phyloP scores from a whole-genome alignment of 129 eudicot genomes.

The Chrysanthemum lavandulifolium region DNA sequence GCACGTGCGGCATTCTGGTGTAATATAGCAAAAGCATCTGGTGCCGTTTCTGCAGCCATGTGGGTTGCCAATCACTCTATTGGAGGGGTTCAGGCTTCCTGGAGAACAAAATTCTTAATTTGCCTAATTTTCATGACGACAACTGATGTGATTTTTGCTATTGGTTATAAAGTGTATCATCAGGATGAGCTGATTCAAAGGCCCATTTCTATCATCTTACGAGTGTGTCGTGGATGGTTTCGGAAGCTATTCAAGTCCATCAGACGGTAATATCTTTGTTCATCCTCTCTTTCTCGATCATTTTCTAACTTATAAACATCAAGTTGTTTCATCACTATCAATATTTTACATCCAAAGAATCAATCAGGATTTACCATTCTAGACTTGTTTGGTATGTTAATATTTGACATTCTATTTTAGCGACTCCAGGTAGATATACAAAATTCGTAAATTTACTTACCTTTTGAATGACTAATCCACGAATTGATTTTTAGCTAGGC shows the following conservation, averaged over 20 bases:
- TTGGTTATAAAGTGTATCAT: conserved; percentile 22
- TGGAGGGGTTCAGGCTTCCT: conserved; percentile 10
- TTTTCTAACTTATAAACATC: not conserved
- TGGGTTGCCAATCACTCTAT: conserved; percentile 23
- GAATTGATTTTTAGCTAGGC: too few relatives aligned
- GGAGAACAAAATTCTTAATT: conserved; percentile 22
- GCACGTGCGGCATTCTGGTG: conserved; percentile 22
- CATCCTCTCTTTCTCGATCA: not conserved
- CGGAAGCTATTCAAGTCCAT: not conserved
- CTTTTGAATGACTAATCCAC: too few relatives aligned
- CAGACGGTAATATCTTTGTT: not conserved
- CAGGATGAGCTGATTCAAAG: conserved; percentile 16
- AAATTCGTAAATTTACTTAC: too few relatives aligned
- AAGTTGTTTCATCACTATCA: not conserved
- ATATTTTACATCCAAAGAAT: not conserved
- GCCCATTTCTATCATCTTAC: conserved; percentile 4
- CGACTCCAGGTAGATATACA: too few relatives aligned
- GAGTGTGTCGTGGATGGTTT: conserved; percentile 12
- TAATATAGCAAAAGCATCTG: not conserved
- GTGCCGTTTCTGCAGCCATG: conserved; percentile 4
- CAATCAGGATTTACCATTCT: too few relatives aligned
- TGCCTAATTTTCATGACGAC: conserved; percentile 7
- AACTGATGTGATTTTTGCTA: conserved; percentile 1
- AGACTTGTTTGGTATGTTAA: too few relatives aligned
- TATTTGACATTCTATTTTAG: too few relatives aligned